A percentile compares a stretch with the other conserved stretches of the same genome.
Evolutionary conservation across 1,284 basidiomycete species (phyloP).

Genomic region (Ustilago sp.): DNA sequence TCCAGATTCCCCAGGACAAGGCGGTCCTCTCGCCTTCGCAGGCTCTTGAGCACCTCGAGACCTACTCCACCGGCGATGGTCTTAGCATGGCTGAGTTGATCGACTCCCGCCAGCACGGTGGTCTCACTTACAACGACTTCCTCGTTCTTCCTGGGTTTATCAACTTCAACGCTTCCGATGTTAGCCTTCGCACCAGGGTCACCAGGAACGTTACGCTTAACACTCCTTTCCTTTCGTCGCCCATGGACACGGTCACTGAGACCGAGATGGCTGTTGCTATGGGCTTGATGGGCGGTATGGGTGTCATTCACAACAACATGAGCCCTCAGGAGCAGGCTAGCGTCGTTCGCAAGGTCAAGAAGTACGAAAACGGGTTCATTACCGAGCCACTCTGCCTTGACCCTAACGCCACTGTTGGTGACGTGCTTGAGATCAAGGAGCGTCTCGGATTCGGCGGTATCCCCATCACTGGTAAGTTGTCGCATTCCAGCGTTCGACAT

Average conservation of each 20-base stretch:
- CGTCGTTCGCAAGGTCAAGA: slow-evolving; percentile 97
- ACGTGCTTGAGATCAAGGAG: slow-evolving; percentile 93
- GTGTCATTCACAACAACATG: slow-evolving; percentile 99
- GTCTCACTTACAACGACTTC: slow-evolving; percentile 85
- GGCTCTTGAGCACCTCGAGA: slow-evolving; percentile 64
- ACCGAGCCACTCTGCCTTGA: slow-evolving; percentile 84
- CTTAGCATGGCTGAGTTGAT: slow-evolving; percentile 88
- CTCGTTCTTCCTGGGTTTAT: slow-evolving; percentile 85
- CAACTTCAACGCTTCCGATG: slow-evolving; percentile 85
- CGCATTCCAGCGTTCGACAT: neutral
- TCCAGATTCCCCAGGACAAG: slow-evolving; percentile 37
- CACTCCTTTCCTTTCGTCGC: slow-evolving; percentile 96
- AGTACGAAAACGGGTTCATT: slow-evolving; percentile 96
- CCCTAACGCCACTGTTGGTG: slow-evolving; percentile 83
- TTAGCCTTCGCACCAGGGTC: slow-evolving; percentile 85
- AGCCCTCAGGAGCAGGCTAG: slow-evolving; percentile 86
- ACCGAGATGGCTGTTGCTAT: slow-evolving; percentile 88
- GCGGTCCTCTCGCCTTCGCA: slow-evolving; percentile 57
- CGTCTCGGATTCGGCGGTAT: slow-evolving; percentile 95
- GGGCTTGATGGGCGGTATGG: slow-evolving; percentile 83
- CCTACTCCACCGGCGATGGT: slow-evolving; percentile 85
- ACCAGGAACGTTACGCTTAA: slow-evolving; percentile 93
- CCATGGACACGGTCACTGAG: slow-evolving; percentile 99
- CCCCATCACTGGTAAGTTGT: slow-evolving; percentile 88
- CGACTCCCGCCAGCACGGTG: slow-evolving; percentile 87